Base-by-base conservation (phyloP, 2,329 filamentous ascomycete species). In the Nannizzia gypsea region DNA sequence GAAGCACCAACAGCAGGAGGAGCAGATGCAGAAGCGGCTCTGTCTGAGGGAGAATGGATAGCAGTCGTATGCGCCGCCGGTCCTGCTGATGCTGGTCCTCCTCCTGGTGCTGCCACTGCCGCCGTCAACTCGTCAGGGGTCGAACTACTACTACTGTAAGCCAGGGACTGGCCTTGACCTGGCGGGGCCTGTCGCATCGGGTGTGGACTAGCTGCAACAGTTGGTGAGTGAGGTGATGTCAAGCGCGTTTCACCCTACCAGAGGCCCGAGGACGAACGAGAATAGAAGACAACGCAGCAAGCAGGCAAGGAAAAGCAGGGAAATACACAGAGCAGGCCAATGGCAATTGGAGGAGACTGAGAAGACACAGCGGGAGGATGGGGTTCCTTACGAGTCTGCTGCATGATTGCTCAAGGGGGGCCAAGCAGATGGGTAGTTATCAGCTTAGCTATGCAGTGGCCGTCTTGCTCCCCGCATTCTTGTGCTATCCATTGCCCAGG, bases 51-150 rank as follows among this genome's bases (percentile, higher is more conserved):
- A 61, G 72, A 71, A 63, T 72, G 64, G 61, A 71, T 67, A 60
- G 63, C 69, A 24, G 48, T 31, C 15, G 48, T 52, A 66, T 73
- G 70, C 66, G 73, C 72, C 15, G 31, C 31, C 31, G 9, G 31
- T 42, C 15, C 38, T 42, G 67, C 64, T 56, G 68, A 63, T 61
- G 66, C 66, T 73, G 72, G 6, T 42, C 13, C 66, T 73, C 72
- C 15, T 42, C 15, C 38, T 42, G 38, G 38, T 42, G 38, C 38
- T 42, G 38, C n/a, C 31, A 17, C 38, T 66, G 67, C 64, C 56
- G 68, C 64, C 61, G 66, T 69, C 42, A 69, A 66, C 60, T 75
- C 73, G 66, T 75, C 73, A 61, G 73, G 68, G 64, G 72, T 69
- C 31, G 31, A 36, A 13, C 31, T 13, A 69, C 15, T 42, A 17